These are phyloP conservation scores for Ceratobasidium sp. DNA, from an alignment of 1,284 basidiomycete genomes.

Conservation along the genomic window DNA sequence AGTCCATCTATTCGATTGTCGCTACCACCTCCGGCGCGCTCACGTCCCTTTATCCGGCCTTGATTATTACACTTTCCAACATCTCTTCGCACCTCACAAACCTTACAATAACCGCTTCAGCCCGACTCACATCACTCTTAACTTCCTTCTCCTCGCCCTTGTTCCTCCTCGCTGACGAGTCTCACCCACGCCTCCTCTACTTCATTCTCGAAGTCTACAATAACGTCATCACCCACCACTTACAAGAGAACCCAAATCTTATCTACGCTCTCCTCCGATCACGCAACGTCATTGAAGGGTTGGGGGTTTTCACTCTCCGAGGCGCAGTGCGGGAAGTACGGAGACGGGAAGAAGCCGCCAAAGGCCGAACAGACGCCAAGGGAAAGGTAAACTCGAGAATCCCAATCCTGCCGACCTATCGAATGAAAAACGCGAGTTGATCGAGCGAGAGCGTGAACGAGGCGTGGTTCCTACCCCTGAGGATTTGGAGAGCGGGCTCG, in stretches of 20 bases:
- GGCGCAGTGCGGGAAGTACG: constrained; percentile 74
- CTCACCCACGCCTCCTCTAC: constrained; percentile 88
- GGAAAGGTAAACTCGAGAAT: constrained; percentile 16
- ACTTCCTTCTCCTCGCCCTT: constrained; percentile 86
- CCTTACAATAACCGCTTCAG: constrained; percentile 80
- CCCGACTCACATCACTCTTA: constrained; percentile 85
- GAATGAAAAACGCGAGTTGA: constrained; percentile 31
- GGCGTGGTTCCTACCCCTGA: constrained; percentile 23
- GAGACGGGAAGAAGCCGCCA: constrained; percentile 64
- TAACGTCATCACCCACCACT: constrained; percentile 73
- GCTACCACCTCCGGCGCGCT: constrained; percentile 84
- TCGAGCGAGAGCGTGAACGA: constrained; percentile 27
- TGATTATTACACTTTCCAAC: constrained; percentile 90
- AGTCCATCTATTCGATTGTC: constrained; percentile 88
- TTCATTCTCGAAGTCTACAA: constrained; percentile 95
- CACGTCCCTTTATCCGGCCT: constrained; percentile 86
- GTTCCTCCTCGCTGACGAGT: constrained; percentile 91
- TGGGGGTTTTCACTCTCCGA: constrained; percentile 88
- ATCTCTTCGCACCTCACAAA: constrained; percentile 84
- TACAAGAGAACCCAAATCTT: constrained; percentile 82
- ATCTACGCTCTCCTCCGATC: constrained; percentile 85
- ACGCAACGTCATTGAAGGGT: constrained; percentile 82
- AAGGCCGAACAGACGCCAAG: constrained; percentile 20
- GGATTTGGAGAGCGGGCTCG: constrained; percentile 29
- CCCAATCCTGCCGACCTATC: constrained; percentile 18